These are phyloP conservation scores for Fragosphaeria purpurea DNA, from an alignment of 2,329 filamentous ascomycete species.

Conservation along the genomic window DNA sequence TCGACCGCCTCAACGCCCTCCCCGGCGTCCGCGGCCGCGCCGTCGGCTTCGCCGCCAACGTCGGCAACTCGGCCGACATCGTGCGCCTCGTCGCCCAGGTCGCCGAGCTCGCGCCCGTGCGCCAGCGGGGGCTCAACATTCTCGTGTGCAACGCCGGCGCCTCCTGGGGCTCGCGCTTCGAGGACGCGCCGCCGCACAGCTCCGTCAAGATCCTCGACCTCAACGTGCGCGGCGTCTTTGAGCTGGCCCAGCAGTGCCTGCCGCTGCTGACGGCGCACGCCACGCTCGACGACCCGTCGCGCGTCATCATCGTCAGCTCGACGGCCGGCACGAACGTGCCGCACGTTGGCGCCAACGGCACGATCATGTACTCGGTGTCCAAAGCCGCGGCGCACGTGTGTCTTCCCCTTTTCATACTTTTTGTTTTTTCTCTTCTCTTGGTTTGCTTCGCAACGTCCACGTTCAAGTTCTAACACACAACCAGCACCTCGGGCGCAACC, in stretches of 20 bases:
- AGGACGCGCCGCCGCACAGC: constrained; percentile 48
- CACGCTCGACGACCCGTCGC: constrained; percentile 42
- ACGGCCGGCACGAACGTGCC: constrained; percentile 56
- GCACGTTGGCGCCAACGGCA: constrained; percentile 47
- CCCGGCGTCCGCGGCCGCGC: constrained; percentile 48
- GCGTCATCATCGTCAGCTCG: constrained; percentile 57
- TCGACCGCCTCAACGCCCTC: constrained; percentile 54
- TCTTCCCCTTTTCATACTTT: too few relatives aligned
- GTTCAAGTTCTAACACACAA: too few relatives aligned
- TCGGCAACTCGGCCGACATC: constrained; percentile 50
- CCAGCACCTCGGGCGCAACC: constrained; percentile 47
- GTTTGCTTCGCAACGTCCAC: too few relatives aligned
- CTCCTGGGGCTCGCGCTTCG: constrained; percentile 59
- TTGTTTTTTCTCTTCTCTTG: too few relatives aligned
- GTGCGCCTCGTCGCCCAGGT: constrained; percentile 48
- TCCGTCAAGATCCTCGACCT: constrained; percentile 60
- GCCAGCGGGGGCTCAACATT: constrained; percentile 49
- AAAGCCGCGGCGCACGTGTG: constrained; percentile 49
- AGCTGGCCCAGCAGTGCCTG: constrained; percentile 48
- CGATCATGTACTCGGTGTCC: constrained; percentile 56
- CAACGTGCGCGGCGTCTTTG: constrained; percentile 63
- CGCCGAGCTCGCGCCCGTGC: constrained; percentile 44
- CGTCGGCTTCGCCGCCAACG: constrained; percentile 56
- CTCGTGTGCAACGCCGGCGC: constrained; percentile 61
- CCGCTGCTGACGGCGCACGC: constrained; percentile 9